Evolutionary conservation across 495 filamentous ascomycete species (phyloP), one percentile per base, ranked within the genome.

Genomic region (Penicillium waksmanii): DNA sequence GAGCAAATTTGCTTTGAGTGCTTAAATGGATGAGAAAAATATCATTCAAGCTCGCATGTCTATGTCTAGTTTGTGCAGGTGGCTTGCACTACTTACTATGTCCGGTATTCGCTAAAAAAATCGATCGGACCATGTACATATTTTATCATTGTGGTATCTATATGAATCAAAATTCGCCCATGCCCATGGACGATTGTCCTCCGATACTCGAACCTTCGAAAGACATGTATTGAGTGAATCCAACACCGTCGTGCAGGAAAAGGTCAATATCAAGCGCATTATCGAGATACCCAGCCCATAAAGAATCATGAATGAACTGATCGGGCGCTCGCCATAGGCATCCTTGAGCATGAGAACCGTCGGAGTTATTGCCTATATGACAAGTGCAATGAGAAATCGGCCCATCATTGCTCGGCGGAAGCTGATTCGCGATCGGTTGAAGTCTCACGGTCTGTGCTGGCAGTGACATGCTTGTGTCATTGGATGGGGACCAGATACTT

Each of bases 211-310:
- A 11, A 48, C 46, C 21, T n/a, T 48, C 46, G 12, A 48, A 48
- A 13, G 46, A 48, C 46, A 48, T 48, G 6, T 48, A 48, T 13
- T 48, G 46, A 48, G 46, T 48, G 15, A 48, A 48, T 7, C 46
- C 46, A 48, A 3, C 15, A n/a, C 46, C 46, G 12, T 48, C 46
- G 23, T 48, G 46, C 21, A 48, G 21, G 15, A 27, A 48, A 12
- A 48, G 46, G 15, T 48, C 46, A 27, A 48, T n/a, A 48, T 48
- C 46, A n/a, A 48, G 46, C 21, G 46, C 46, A 48, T 48, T 48
- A 48, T 48, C 46, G 9, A 48, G 46, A 27, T 48, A 48, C 18
- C 46, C 46, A 23, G 23, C 46, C 46, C 46, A 48, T 15, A 48
- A 27, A 25, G 46, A 48, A n/a, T 48, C 46, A 27, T 48, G 46